Evolutionary conservation across 805 yeast genomes (phyloP).

Genomic region (Kodamaea laetipori): DNA sequence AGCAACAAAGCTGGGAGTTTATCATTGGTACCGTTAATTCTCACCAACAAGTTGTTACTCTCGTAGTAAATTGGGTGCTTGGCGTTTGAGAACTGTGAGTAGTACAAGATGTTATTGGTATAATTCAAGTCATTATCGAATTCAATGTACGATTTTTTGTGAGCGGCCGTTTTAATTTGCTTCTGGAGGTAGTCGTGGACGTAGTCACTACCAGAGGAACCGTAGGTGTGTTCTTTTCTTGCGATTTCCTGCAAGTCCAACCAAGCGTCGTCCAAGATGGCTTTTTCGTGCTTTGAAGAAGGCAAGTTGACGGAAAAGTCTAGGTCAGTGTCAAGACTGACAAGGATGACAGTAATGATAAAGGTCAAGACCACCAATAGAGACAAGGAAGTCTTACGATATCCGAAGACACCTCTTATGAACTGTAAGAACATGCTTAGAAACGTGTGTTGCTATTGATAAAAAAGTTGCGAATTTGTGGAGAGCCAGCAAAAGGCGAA

Average conservation of each 20-base stretch:
- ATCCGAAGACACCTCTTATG: constrained; percentile 59
- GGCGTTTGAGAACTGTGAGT: constrained; percentile 34
- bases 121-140: constrained; percentile 43
- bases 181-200: constrained; percentile 68
- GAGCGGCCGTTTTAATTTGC: constrained; percentile 33
- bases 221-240: constrained; percentile 70
- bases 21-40: constrained; percentile 64
- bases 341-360: constrained; percentile 40
- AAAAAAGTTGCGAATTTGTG: background rate
- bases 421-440: constrained; percentile 27
- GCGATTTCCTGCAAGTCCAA: constrained; percentile 70
- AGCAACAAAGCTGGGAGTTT: constrained; percentile 66
- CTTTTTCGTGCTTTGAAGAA: constrained; percentile 36
- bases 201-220: constrained; percentile 71
- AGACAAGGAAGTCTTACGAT: constrained; percentile 71
- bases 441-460: background rate
- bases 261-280: constrained; percentile 58
- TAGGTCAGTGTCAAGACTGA: constrained; percentile 40
- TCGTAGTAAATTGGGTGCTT: constrained; percentile 72
- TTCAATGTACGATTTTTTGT: constrained; percentile 32
- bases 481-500: too few species aligned
- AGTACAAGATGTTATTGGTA: constrained; percentile 51
- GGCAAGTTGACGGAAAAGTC: constrained; percentile 47
- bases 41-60: constrained; percentile 76
- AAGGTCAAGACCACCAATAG: constrained; percentile 53